Evolutionary conservation across 441 rosid genomes (phyloP), one percentile per base, ranked within the genome.

Genomic region (Pelargonium cotyledonis): DNA sequence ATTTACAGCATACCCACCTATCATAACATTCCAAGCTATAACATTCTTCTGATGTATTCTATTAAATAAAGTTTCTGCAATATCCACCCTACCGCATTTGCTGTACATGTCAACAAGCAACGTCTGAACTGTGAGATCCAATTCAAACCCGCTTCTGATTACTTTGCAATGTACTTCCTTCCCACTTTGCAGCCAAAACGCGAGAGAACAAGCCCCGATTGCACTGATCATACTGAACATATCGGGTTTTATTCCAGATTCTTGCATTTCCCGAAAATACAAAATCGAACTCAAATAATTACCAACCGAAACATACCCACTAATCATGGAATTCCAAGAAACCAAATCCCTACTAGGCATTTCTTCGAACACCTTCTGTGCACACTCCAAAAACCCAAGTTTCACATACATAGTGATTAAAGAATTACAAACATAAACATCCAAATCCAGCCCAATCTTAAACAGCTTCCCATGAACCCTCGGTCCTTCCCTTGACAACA

Each of bases 271-370:
- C 60, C 29, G 75, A 44, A 85, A 80, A 16, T 68, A 47, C 11
- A 41, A 5, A 78, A 87, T 57, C 4, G 86, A 68, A 0, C 73
- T 21, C 66, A 68, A 8, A 1, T 80, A 80, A 74, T 84, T 82
- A 10, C 80, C 88, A 67, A 75, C 79, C 38, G 65, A 49, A 41
- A 80, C 76, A 70, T 78, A 87, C 51, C 88, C 89, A 19, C 82
- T 74, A 68, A 84, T 71, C 80, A 87, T 78, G 2, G 86, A 81
- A 41, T 87, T 87, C 91, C 91, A 87, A 1, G 91, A 83, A 73
- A 87, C 89, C 79, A 72, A 68, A 29, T 87, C 89, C 75, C 84
- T 87, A 0, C 21, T 68, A 70, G 75, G 67, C 91, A 87, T 84
- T 83, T 78, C 82, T 1, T 68, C 75, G 63, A 87, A 87, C 68